Conservation (phyloP, 2,329 filamentous ascomycete species). For the Aspergillus tubingensis region DNA sequence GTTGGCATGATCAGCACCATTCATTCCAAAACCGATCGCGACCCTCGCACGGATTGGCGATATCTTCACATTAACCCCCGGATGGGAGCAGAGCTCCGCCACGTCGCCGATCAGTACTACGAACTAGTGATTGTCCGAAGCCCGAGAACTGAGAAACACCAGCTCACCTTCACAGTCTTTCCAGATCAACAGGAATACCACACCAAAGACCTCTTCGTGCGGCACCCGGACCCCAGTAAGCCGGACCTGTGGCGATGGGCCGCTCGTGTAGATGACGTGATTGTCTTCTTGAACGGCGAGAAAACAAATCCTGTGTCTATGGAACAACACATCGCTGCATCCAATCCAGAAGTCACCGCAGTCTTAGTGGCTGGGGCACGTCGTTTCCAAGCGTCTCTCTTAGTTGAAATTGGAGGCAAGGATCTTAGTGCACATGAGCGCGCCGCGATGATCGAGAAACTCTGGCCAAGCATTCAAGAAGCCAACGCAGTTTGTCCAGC, state of each 20-base stretch:
- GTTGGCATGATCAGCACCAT: slow-evolving; percentile 21
- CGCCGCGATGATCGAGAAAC: slow-evolving; percentile 23
- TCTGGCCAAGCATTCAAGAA: slow-evolving; percentile 35
- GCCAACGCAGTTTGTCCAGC: slow-evolving; percentile 32
- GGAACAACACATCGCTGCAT: slow-evolving; percentile 24
- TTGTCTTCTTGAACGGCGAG: slow-evolving; percentile 29
- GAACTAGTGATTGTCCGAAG: slow-evolving; percentile 36
- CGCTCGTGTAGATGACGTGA: slow-evolving; percentile 25
- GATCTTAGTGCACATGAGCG: slow-evolving; percentile 9
- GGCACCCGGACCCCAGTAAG: slow-evolving; percentile 25
- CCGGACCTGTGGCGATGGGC: slow-evolving; percentile 21
- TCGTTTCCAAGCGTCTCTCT: slow-evolving; percentile 27
- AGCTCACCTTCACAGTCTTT: slow-evolving; percentile 35
- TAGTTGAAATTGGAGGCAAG: slow-evolving; percentile 18
- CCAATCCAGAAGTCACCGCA: slow-evolving; percentile 16
- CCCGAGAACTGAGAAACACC: slow-evolving; percentile 21
- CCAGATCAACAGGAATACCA: slow-evolving; percentile 32
- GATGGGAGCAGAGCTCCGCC: slow-evolving; percentile 26
- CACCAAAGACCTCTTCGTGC: slow-evolving; percentile 39
- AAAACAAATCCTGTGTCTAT: slow-evolving; percentile 27
- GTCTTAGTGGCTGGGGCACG: slow-evolving; percentile 24
- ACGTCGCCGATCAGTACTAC: slow-evolving; percentile 30
- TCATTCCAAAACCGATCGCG: slow-evolving; percentile 21
- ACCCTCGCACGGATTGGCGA: slow-evolving; percentile 32
- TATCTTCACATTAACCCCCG: slow-evolving; percentile 38